Base-by-base conservation (phyloP, 176 grass and related monocot genomes). In the Avena sativa region DNA sequence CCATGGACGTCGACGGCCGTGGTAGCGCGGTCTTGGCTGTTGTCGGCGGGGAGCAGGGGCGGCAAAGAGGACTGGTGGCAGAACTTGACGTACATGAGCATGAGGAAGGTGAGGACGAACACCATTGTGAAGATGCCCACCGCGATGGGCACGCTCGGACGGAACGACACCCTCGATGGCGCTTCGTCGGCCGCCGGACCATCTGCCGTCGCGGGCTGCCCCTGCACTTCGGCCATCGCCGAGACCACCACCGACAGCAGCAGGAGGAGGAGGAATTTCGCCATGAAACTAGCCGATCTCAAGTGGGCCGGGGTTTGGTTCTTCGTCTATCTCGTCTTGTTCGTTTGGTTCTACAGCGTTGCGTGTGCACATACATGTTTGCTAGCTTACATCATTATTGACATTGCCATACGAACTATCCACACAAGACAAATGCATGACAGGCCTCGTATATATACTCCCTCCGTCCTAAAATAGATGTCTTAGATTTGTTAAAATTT, bases 71-170 rank as follows among this genome's bases (percentile, higher is more conserved):
- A n/a, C 20, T 62, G 21, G 59, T 91, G 90, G 92, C 97, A 96
- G 82, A 96, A 96, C 85, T 96, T 98, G 66, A 92, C 94, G 78
- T 98, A 98, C 88, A 98, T 89, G 56, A 98, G 88, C 52, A 98
- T 85, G 34, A 98, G 19, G 69, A 96, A 88, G 76, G 89, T 96
- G 85, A 96, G 89, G 23, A 92, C 88, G 85, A 98, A 96, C 82
- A 94, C 91, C 83, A 96, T 78, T 76, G 89, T 80, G 87, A 98
- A 96, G 25, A 98, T 88, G 64, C 93, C 92, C 28, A 98, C 89
- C 40, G 95, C 97, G 66, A 98, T 94, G 66, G 83, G 90, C 6
- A 98, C 90, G 66, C 90, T 91, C 4, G 96, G 94, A 1, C 92
- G 90, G 70, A 98, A 98, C 8, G 90, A 93, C 0, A 93, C 81